A percentile compares a stretch with the other conserved stretches of the same genome.
Evolutionary conservation across 306 rosid species (phyloP).

Genomic region (Ormosia semicastrata): DNA sequence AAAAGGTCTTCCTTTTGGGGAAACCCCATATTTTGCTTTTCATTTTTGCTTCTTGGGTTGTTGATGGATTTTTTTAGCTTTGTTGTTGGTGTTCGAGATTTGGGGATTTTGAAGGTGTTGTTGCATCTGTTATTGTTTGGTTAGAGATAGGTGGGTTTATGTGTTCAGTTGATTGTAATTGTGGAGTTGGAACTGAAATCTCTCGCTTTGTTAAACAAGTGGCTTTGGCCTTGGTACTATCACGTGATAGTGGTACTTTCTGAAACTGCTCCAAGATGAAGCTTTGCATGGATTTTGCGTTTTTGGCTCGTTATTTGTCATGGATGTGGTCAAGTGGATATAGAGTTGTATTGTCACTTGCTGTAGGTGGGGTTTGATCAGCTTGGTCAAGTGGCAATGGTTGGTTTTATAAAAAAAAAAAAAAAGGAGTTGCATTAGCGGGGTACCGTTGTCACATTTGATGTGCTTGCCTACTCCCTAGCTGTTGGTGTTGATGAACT

Average conservation of each 20-base stretch:
- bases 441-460: neutral
- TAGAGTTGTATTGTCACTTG: neutral
- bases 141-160: neutral
- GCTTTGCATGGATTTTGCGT: neutral
- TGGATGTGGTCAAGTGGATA: neutral
- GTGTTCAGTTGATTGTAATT: neutral
- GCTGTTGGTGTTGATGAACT: neutral
- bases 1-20: neutral
- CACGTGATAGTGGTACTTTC: neutral
- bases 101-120: neutral
- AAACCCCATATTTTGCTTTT: neutral
- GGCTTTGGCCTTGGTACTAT: neutral
- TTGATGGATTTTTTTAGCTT: neutral
- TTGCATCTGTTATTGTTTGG: no score
- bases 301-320: neutral
- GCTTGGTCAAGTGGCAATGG: neutral
- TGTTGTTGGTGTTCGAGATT: neutral
- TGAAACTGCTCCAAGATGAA: neutral
- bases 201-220: neutral
- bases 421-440: neutral
- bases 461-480: neutral
- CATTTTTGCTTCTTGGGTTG: neutral
- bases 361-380: neutral
- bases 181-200: neutral
- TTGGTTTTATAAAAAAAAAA: neutral